phyloP scores from a whole-genome alignment of 805 yeast genomes.

The Lachancea mirantina region DNA sequence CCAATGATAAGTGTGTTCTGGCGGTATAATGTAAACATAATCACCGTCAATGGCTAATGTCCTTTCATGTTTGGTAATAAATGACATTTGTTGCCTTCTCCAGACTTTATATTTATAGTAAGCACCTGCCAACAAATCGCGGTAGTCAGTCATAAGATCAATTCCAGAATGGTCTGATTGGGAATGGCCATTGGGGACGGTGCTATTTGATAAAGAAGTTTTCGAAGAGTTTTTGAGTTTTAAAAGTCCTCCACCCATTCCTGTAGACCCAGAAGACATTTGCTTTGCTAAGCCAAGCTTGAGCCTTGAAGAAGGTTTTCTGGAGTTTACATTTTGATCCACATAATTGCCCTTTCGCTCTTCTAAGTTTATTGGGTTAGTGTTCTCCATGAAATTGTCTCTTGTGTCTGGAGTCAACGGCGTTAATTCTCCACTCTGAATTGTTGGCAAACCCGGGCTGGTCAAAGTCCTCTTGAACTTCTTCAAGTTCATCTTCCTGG shows the following conservation, averaged over 20 bases:
- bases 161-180: constrained; percentile 16
- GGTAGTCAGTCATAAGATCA: constrained; percentile 18
- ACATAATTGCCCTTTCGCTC: neutral
- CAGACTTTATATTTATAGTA: constrained; percentile 82
- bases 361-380: neutral
- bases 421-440: constrained; percentile 30
- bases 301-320: constrained; percentile 15
- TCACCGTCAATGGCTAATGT: constrained; percentile 91
- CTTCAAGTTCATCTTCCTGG: constrained; percentile 31
- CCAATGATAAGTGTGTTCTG: constrained; percentile 71
- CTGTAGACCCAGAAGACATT: constrained; percentile 1
- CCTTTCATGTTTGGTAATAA: constrained; percentile 67
- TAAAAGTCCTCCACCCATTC: constrained; percentile 21
- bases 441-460: constrained; percentile 29
- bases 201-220: constrained; percentile 21
- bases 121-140: constrained; percentile 41
- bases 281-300: constrained; percentile 19
- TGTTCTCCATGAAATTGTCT: constrained; percentile 16
- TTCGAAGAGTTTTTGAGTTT: constrained; percentile 31
- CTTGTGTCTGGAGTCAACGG: constrained; percentile 28
- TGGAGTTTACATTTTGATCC: neutral
- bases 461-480: constrained; percentile 24
- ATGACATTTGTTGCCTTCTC: constrained; percentile 82
- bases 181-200: constrained; percentile 12
- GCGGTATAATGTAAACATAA: constrained; percentile 72